Percentiles rank a stretch among this genome's conserved stretches.
Conservation (phyloP, 179 eudicot genomes). For the Silene coronaria region DNA sequence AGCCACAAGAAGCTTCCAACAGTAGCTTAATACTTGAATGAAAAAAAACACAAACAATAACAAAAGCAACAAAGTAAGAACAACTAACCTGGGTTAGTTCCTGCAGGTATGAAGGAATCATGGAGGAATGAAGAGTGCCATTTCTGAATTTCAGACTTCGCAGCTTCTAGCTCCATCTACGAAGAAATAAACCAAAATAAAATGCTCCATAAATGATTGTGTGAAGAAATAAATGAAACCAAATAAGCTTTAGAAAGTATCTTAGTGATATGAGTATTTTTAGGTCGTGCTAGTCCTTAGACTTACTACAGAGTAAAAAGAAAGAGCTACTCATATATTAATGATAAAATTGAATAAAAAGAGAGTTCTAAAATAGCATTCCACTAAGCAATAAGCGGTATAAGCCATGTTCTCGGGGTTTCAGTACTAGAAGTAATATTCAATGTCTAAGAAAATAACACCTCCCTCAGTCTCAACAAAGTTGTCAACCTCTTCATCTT, state of each 20-base stretch:
- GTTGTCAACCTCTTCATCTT: too few species aligned
- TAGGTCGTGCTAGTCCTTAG: too few species aligned
- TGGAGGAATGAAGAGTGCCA: conserved; percentile 88
- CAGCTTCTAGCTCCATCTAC: conserved; percentile 77
- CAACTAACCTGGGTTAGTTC: conserved; percentile 60
- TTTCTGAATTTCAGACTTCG: conserved; percentile 79
- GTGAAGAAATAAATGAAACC: not conserved
- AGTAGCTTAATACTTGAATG: not conserved
- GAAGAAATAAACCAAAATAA: conserved; percentile 14
- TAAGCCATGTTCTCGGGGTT: not conserved
- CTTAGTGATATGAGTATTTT: not conserved
- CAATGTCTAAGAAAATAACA: too few species aligned
- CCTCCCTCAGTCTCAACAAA: too few species aligned
- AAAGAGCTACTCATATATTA: not conserved
- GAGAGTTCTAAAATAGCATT: not conserved
- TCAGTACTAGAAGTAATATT: not conserved
- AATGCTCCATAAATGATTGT: not conserved
- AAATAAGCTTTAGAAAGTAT: not conserved
- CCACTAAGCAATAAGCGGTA: not conserved
- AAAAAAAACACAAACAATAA: not conserved
- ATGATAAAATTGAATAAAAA: not conserved
- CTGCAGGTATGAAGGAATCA: conserved; percentile 65
- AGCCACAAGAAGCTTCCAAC: not conserved
- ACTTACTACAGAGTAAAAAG: conserved; percentile 3
- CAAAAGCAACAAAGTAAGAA: not conserved